Conservation (phyloP, 106 monocot genomes). For the Platanthera guangdongensis region DNA sequence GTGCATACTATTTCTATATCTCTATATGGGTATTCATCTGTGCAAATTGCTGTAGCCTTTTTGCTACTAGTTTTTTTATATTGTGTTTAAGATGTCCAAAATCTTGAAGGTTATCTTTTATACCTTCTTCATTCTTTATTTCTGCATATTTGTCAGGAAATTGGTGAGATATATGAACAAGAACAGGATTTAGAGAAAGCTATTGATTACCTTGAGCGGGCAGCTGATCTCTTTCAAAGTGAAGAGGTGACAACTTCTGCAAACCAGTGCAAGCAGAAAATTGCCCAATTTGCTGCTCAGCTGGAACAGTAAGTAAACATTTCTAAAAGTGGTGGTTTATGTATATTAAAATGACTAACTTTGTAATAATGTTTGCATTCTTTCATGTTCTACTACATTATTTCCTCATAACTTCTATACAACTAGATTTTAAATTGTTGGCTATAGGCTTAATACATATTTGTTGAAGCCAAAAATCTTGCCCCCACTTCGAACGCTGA, state of each 20-base stretch:
- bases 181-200: slow-evolving; percentile 74
- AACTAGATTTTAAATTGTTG: no score
- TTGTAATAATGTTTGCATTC: background rate
- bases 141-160: slow-evolving; percentile 34
- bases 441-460: no score
- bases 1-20: no score
- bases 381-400: no score
- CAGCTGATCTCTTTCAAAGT: slow-evolving; percentile 88
- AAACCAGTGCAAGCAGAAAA: slow-evolving; percentile 85
- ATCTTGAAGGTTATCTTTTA: background rate
- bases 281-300: slow-evolving; percentile 87
- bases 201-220: slow-evolving; percentile 60
- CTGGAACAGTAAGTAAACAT: slow-evolving; percentile 69
- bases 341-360: background rate
- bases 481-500: no score
- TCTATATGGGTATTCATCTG: no score
- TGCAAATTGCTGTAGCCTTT: no score
- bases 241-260: slow-evolving; percentile 77
- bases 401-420: no score
- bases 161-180: slow-evolving; percentile 82
- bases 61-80: background rate
- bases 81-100: background rate
- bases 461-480: no score
- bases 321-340: background rate
- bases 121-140: background rate